phyloP scores from a whole-genome alignment of 352 stramenopile species.

The Phytophthora litchii region DNA sequence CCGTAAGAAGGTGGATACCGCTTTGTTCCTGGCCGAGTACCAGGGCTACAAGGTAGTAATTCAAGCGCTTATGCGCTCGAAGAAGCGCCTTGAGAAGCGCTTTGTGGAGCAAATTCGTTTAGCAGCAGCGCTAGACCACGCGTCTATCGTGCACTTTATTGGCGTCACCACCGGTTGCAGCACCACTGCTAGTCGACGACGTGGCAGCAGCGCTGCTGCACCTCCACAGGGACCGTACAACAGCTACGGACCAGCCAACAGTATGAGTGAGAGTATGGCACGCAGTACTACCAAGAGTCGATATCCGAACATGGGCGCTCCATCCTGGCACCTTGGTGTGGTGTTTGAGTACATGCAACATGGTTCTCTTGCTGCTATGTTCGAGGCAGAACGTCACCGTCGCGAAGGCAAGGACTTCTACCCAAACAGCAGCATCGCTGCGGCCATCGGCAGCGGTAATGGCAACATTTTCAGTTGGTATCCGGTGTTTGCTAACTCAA shows the following conservation, averaged over 20 bases:
- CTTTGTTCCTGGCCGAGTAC: constrained; percentile 68
- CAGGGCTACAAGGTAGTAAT: constrained; percentile 75
- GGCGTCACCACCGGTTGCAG: constrained; percentile 67
- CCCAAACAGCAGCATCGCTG: constrained; percentile 37
- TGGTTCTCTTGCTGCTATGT: constrained; percentile 65
- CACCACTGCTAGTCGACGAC: constrained; percentile 37
- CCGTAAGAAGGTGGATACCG: constrained; percentile 32
- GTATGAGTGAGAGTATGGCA: constrained; percentile 19
- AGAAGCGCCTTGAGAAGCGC: constrained; percentile 55
- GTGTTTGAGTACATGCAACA: constrained; percentile 83
- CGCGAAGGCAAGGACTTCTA: constrained; percentile 64
- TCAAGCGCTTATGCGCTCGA: constrained; percentile 58
- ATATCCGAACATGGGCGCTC: constrained; percentile 37
- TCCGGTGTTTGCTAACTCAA: constrained; percentile 40
- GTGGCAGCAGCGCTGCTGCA: constrained; percentile 28
- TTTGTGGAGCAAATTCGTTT: constrained; percentile 78
- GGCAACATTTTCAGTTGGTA: constrained; percentile 67
- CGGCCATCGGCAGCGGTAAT: constrained; percentile 41
- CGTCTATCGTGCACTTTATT: constrained; percentile 82
- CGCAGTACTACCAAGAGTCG: constrained; percentile 19
- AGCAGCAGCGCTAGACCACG: constrained; percentile 61
- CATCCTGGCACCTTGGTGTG: constrained; percentile 66
- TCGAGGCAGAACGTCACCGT: constrained; percentile 56
- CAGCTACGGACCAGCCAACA: constrained; percentile 31
- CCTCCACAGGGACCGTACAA: constrained; percentile 8